Base-by-base conservation (phyloP, 441 rosid species). In the California macrophylla region DNA sequence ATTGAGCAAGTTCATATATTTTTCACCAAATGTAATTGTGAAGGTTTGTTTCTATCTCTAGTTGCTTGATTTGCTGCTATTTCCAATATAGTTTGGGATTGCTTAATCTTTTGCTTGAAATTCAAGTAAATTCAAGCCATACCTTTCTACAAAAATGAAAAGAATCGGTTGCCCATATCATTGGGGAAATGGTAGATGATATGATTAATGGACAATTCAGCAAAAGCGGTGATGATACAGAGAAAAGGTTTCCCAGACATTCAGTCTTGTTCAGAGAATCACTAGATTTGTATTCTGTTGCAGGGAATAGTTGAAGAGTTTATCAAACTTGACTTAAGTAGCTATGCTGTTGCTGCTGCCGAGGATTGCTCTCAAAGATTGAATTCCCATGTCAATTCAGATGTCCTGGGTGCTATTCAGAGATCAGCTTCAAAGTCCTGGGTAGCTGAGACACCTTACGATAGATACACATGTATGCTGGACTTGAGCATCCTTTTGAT, bases 231-330 rank as follows among this genome's bases (percentile, higher is more conserved):
- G 26, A 32, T 25, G 42, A 66, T 40, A 34, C 1, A 8, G 58
- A 47, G 25, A 15, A 20, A 6, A 66, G 15, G 24, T 66, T 26
- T 40, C 30, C 29, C 25, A 66, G 20, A 20, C 20, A 38, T 66
- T 66, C 28, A 16, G 20, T 21, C 47, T 3, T 69, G 28, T 69
- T 13, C 18, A 56, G 29, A 21, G 15, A 42, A 2, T 34, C 7
- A 12, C 4, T 61, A 29, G 45, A 71, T 67, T 38, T 63, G 20
- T 64, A 15, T 38, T 66, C 4, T 34, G 13, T 66, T 75, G 69
- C 84, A 78, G 87, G 84, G 82, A 58, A 76, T 68, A 61, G 78
- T 75, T 26, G 87, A 84, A 69, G 84, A 84, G 54, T 76, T 80
- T 56, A 71, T 64, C 56, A 78, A 76, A 64, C 42, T 76, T 66